These are phyloP conservation scores for Sequoiadendron giganteum DNA, from an alignment of 75 land plant species.

Conservation along the genomic window DNA sequence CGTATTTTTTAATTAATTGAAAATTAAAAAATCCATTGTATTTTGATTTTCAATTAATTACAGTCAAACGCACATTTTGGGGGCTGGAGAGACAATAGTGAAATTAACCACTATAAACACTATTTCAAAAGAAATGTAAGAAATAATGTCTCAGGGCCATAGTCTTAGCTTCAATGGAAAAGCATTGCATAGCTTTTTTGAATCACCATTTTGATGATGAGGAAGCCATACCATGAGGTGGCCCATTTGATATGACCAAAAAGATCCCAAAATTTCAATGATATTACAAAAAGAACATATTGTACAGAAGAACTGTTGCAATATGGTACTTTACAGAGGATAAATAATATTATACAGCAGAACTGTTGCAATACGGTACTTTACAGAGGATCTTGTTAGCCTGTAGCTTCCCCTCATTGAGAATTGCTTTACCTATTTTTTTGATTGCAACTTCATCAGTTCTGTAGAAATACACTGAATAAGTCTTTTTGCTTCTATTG, in stretches of 20 bases:
- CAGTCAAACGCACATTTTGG: too few species aligned
- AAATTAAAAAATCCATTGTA: too few species aligned
- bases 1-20: too few species aligned
- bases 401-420: neutral
- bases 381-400: neutral
- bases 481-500: neutral
- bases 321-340: neutral
- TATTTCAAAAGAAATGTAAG: too few species aligned
- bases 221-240: neutral
- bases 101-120: too few species aligned
- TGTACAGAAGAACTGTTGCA: neutral
- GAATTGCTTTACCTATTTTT: neutral
- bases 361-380: neutral
- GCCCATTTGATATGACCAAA: neutral
- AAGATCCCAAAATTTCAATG: neutral
- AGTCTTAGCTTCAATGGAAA: neutral
- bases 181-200: neutral
- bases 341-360: neutral
- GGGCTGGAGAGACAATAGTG: too few species aligned
- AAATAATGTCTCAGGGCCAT: neutral
- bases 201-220: neutral
- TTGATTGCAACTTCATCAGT: neutral
- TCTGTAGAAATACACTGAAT: neutral
- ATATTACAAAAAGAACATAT: neutral
- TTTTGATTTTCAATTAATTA: too few species aligned